phyloP scores from a whole-genome alignment of 371 early-diverging fungal species.

The Cladochytrium tenue region DNA sequence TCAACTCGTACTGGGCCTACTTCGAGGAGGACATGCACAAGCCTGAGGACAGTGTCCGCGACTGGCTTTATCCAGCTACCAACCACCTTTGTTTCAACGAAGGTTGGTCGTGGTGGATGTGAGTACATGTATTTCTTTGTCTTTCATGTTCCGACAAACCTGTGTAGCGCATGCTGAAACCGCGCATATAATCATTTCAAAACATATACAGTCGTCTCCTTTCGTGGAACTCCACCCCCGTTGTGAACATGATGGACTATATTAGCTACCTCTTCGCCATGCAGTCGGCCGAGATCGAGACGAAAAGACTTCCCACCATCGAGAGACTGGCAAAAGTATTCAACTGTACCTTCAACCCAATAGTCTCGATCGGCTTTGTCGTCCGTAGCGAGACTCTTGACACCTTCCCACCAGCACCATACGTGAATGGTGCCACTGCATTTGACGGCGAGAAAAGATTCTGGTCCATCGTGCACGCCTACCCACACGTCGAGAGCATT shows the following conservation, averaged over 20 bases:
- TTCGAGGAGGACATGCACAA: conserved; percentile 16
- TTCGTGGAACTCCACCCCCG: conserved; percentile 16
- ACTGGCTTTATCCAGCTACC: conserved; percentile 6
- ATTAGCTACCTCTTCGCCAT: conserved; percentile 19
- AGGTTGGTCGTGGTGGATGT: conserved; percentile 26
- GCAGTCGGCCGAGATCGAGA: conserved; percentile 7
- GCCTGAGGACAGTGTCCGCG: background rate
- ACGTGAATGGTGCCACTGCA: background rate
- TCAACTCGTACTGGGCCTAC: conserved; percentile 24
- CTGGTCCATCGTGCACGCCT: conserved; percentile 14
- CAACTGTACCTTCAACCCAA: conserved; percentile 7
- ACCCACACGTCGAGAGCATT: conserved; percentile 3
- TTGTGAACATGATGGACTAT: conserved; percentile 17
- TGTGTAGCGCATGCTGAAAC: no score
- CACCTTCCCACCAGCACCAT: background rate
- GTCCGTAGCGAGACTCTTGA: conserved; percentile 8
- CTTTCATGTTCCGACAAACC: background rate
- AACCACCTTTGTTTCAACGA: conserved; percentile 15
- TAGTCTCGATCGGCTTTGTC: conserved; percentile 15
- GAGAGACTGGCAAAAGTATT: conserved; percentile 1
- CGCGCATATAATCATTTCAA: background rate
- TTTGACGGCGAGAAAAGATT: conserved; percentile 9
- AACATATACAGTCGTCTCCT: conserved; percentile 9
- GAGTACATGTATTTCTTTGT: background rate
- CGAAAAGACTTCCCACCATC: conserved; percentile 4